Base-by-base conservation (phyloP, 257 asterid species). In the Thymus mandschuricus region DNA sequence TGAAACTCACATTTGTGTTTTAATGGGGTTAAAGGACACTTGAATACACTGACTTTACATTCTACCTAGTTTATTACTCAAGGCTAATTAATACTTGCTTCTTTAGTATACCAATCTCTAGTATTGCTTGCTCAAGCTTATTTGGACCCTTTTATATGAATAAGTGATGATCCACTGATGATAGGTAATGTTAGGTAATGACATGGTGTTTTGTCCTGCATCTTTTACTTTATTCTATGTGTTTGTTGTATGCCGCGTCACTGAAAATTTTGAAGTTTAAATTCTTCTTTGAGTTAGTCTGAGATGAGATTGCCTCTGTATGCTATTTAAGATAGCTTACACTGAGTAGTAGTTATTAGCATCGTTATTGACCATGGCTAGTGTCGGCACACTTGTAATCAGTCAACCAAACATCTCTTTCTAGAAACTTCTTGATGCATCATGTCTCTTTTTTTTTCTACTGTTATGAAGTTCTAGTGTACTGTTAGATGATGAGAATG, bases 151-250 rank as follows among this genome's bases (percentile, higher is more conserved):
- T 60, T 60, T 68, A 29, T 68, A 3, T 3, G 3, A 38, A 3
- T 38, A 3, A 38, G 3, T 38, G 44, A 3, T 38, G 44, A 38
- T 38, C 6, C 3, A 3, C 5, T 3, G 44, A 3, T 3, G 44
- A 21, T 21, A 21, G 21, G 21, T 21, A 21, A 21, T 6, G 3
- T 21, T 38, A 38, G 44, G 44, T 38, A 21, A 43, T 56, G 46
- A 51, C 56, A 40, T 49, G 59, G 31, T 40, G 15, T 9, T 5
- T 54, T 35, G 10, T 63, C 59, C 59, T 63, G 66, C 70, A 40
- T 76, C 55, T 56, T 63, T 33, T 68, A 59, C 57, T 21, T 5
- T 34, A 6, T 35, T 45, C 44, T 66, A 30, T 63, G 34, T 55
- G 79, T 13, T 61, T 57, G 69, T 56, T 5, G 50, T 76, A 52